These are phyloP conservation scores for Lophium mytilinum DNA, from an alignment of 495 filamentous ascomycete species.

Conservation along the genomic window DNA sequence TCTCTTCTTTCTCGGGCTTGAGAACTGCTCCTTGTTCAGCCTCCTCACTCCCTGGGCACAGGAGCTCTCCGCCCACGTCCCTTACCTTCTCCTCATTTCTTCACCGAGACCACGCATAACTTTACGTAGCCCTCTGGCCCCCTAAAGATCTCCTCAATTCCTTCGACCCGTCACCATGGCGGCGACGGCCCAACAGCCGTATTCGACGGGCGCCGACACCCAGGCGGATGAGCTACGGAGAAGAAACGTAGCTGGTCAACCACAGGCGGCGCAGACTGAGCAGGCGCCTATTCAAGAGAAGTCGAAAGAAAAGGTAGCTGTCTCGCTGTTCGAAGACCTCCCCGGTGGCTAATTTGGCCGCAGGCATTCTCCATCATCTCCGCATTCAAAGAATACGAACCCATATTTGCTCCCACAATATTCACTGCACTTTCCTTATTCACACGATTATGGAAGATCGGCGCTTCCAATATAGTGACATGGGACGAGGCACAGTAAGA, in stretches of 20 bases:
- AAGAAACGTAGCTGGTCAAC: slow-evolving; percentile 59
- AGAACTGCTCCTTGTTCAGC: slow-evolving; percentile 5
- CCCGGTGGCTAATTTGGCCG: slow-evolving; percentile 1
- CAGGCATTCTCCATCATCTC: slow-evolving; percentile 46
- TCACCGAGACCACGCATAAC: too few species aligned
- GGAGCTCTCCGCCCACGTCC: neutral
- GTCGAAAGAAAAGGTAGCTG: slow-evolving; percentile 51
- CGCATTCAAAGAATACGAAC: slow-evolving; percentile 71
- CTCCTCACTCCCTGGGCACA: neutral
- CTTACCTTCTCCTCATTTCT: neutral
- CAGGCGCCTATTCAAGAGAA: slow-evolving; percentile 51
- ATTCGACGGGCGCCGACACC: slow-evolving; percentile 59
- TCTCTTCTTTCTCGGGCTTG: neutral
- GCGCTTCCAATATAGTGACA: slow-evolving; percentile 88
- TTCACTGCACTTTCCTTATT: slow-evolving; percentile 87
- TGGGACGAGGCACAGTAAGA: slow-evolving; percentile 95
- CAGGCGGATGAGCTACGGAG: slow-evolving; percentile 59
- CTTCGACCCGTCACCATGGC: slow-evolving; percentile 24
- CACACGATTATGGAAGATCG: slow-evolving; percentile 92
- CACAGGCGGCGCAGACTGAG: slow-evolving; percentile 32
- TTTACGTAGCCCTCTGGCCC: too few species aligned
- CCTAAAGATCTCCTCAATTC: neutral
- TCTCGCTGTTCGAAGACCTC: neutral
- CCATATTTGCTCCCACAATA: slow-evolving; percentile 75
- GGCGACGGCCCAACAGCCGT: slow-evolving; percentile 10